A percentile compares a stretch with the other conserved stretches of the same genome.
phyloP scores from a whole-genome alignment of 306 rosid species.

The Fragaria vesca region DNA sequence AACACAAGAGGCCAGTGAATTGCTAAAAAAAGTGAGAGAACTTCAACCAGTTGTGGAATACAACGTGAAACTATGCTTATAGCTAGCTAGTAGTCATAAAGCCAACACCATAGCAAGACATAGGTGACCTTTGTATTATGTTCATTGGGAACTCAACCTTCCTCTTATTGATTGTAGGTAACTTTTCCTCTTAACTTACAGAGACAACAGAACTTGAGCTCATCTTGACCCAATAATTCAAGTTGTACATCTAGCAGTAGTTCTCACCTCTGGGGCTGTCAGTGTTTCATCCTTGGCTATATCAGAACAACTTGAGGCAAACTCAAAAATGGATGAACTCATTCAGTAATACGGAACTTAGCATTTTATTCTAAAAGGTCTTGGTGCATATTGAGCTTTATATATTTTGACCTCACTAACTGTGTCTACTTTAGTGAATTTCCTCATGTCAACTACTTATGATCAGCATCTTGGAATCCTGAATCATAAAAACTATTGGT shows the following conservation, averaged over 20 bases:
- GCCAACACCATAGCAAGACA: background rate
- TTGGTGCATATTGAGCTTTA: background rate
- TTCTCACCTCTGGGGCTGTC: background rate
- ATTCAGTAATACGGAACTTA: background rate
- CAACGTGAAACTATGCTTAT: background rate
- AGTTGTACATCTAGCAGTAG: background rate
- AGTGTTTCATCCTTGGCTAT: background rate
- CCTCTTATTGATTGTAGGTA: background rate
- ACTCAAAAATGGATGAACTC: background rate
- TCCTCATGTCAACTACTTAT: background rate
- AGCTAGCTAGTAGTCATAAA: background rate
- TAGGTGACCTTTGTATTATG: background rate
- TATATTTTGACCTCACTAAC: background rate
- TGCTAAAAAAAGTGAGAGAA: background rate
- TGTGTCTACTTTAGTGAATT: background rate
- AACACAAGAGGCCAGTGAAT: background rate
- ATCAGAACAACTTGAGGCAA: background rate
- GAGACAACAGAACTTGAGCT: background rate
- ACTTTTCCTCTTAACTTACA: background rate
- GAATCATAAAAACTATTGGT: background rate
- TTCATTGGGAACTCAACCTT: constrained; percentile 2
- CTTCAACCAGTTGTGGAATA: background rate
- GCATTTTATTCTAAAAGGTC: background rate
- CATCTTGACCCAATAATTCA: background rate
- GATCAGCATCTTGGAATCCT: background rate